phyloP scores from a whole-genome alignment of 2,329 filamentous ascomycete genomes.

The Trichoderma citrinoviride region DNA sequence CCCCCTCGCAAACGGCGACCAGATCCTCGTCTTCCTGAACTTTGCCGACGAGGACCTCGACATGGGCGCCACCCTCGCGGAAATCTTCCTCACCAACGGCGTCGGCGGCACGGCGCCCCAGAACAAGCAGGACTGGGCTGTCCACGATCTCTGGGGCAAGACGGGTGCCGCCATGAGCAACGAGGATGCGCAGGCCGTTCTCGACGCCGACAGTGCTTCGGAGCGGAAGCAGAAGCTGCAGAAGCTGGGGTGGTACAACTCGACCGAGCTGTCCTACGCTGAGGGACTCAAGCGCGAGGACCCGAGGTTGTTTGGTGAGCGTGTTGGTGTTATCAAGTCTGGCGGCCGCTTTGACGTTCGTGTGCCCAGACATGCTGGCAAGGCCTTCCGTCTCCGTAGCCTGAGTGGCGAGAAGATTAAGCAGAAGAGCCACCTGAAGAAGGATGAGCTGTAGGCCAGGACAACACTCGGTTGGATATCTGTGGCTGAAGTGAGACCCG shows the following conservation, averaged over 20 bases:
- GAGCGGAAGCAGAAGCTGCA: background rate
- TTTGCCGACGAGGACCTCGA: constrained; percentile 15
- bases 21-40: constrained; percentile 19
- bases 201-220: constrained; percentile 7
- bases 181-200: constrained; percentile 11
- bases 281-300: constrained; percentile 14
- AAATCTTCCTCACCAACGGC: constrained; percentile 20
- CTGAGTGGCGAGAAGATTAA: background rate
- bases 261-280: constrained; percentile 14
- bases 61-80: constrained; percentile 17
- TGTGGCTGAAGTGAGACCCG: background rate
- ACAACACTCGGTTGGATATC: background rate
- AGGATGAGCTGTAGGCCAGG: constrained; percentile 7
- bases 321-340: constrained; percentile 10
- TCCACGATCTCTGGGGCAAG: constrained; percentile 21
- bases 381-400: constrained; percentile 15
- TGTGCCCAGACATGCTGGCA: constrained; percentile 16
- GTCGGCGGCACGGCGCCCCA: constrained; percentile 15
- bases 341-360: constrained; percentile 14
- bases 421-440: constrained; percentile 11
- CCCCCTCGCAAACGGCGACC: constrained; percentile 23
- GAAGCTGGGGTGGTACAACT: constrained; percentile 16
- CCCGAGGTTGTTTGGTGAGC: constrained; percentile 14
- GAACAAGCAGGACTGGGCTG: constrained; percentile 17
- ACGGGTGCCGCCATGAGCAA: constrained; percentile 13